Base-by-base conservation (phyloP, 1,284 basidiomycete genomes). In the Apiotrichum sp. region DNA sequence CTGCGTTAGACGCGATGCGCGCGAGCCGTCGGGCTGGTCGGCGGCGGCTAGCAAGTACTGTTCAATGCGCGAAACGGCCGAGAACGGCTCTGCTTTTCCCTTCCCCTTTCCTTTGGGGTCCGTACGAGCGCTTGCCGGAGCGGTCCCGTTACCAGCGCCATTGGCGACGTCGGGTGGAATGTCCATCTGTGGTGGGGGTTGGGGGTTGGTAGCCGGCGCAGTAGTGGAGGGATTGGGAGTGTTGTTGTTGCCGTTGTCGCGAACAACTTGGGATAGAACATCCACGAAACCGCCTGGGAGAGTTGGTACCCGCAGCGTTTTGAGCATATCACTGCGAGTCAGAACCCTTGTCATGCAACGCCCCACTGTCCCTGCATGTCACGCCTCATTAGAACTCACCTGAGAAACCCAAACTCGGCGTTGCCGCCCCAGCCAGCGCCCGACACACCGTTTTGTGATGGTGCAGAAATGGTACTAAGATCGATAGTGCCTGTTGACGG, bases 1-100 rank as follows among this genome's bases (percentile, higher is more conserved):
- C 58, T 89, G 83, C 57, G 87, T 88, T 41, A 98, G 78, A 1
- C 93, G 85, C 64, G 96, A 89, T 62, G 95, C 89, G 39, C 93
- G 81, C 11, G 91, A 88, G 0, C 93, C 93, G 10, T 87, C 84
- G 47, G 89, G 89, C 70, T 97, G 93, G 74, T 98, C 93, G 0
- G 95, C 95, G 1, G 95, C 93, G 0, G 91, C 96, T 36, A 98
- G 80, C 64, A 97, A 81, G 77, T 96, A 98, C 44, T 83, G 56
- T 49, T 61, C 57, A 49, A 56, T 57, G 10, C 57, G 52, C n/a
- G 58, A 60, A n/a, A 62, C 56, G 44, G 54, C 58, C 31, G 56
- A 58, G 16, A 65, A 50, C 1, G 62, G 63, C 42, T 58, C 53
- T 35, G 49, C 58, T 13, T 61, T 57, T 44, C 55, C 55, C 50